Conservation (phyloP, 768 basidiomycete genomes). For the Mycena crocata region DNA sequence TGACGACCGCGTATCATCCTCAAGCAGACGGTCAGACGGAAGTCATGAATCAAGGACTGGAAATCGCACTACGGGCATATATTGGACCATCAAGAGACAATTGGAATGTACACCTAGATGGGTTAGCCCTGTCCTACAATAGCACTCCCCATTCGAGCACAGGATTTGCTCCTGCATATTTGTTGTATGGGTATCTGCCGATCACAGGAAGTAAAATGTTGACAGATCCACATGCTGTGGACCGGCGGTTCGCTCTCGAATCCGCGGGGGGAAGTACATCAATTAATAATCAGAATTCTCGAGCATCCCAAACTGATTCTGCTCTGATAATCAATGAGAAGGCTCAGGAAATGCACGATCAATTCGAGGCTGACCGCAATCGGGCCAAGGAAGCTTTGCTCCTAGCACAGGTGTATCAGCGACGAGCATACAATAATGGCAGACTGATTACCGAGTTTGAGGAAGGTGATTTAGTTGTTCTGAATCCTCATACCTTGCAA, state of each 20-base stretch:
- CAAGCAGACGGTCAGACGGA: slow-evolving; percentile 52
- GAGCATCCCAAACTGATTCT: background rate
- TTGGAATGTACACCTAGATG: slow-evolving; percentile 39
- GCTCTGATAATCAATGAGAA: too few relatives aligned
- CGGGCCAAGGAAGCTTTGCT: background rate
- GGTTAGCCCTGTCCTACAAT: slow-evolving; percentile 42
- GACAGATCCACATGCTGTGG: background rate
- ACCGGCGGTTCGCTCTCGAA: background rate
- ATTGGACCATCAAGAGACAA: slow-evolving; percentile 36
- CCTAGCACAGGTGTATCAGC: background rate
- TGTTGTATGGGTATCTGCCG: slow-evolving; percentile 41
- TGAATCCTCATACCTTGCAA: background rate
- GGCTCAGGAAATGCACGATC: too few relatives aligned
- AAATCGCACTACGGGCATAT: slow-evolving; percentile 43
- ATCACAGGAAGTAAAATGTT: slow-evolving; percentile 12
- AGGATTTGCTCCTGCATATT: slow-evolving; percentile 38
- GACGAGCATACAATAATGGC: background rate
- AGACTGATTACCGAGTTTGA: background rate
- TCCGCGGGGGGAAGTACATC: background rate
- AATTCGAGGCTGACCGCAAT: background rate
- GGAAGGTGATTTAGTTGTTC: too few relatives aligned
- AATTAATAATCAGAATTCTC: background rate
- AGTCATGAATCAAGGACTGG: slow-evolving; percentile 44
- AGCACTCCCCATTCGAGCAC: too few relatives aligned
- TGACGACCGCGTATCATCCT: slow-evolving; percentile 42